These are phyloP conservation scores for Labyrinthula sp. DNA, from an alignment of 352 stramenopile species.

Conservation along the genomic window DNA sequence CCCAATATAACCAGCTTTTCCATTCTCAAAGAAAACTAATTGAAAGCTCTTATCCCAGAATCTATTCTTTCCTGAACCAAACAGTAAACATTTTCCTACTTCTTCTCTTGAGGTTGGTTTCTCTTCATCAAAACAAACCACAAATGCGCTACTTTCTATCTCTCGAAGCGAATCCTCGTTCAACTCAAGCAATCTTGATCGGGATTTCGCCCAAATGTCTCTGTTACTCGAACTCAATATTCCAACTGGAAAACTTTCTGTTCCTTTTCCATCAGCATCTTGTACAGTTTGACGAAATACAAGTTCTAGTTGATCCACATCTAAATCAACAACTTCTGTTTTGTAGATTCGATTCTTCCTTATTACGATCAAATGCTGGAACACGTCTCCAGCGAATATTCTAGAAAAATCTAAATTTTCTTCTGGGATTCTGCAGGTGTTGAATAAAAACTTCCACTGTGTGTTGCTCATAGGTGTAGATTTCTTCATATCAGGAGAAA, in stretches of 20 bases:
- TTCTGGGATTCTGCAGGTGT: constrained; percentile 68
- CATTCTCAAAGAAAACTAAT: constrained; percentile 81
- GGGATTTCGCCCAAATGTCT: constrained; percentile 70
- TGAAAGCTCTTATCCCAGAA: constrained; percentile 96
- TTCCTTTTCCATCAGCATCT: constrained; percentile 33
- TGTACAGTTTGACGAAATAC: constrained; percentile 40
- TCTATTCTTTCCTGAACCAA: constrained; percentile 70
- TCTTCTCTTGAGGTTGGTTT: constrained; percentile 53
- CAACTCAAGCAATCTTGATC: constrained; percentile 45
- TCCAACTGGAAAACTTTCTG: constrained; percentile 42
- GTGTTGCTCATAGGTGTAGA: constrained; percentile 63
- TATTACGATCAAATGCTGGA: constrained; percentile 66
- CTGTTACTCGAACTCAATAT: constrained; percentile 78
- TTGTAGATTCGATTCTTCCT: constrained; percentile 45
- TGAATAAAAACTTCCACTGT: constrained; percentile 81
- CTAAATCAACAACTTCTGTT: constrained; percentile 44
- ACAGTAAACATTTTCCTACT: constrained; percentile 35
- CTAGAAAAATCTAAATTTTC: constrained; percentile 46
- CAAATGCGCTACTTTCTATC: constrained; percentile 69
- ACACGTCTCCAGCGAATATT: constrained; percentile 59
- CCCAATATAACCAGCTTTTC: constrained; percentile 72
- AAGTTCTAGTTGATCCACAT: constrained; percentile 38
- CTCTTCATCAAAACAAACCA: constrained; percentile 69
- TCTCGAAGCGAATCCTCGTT: constrained; percentile 68
- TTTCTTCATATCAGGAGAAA: constrained; percentile 63